Percentiles rank a stretch among this genome's conserved stretches.
Conservation (phyloP, 345 rosid genomes). For the Microthlaspi erraticum region DNA sequence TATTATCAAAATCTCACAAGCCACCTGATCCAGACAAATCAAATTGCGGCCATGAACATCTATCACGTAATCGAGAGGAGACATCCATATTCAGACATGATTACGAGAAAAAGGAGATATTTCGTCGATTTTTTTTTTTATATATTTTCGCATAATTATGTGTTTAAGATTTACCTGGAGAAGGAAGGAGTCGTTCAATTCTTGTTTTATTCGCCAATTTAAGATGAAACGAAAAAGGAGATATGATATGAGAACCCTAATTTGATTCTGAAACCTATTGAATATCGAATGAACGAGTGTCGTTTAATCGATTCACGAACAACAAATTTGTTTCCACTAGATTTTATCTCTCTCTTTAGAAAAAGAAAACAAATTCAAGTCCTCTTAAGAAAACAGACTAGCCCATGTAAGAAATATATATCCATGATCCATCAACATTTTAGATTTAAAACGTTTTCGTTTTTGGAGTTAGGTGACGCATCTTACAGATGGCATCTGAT, state of each 20-base stretch:
- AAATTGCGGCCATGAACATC: background rate
- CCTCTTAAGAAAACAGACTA: background rate
- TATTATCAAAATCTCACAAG: background rate
- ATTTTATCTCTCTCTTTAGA: background rate
- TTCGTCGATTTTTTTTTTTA: background rate
- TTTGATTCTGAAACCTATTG: background rate
- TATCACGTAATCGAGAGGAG: background rate
- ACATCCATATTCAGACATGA: background rate
- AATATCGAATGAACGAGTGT: background rate
- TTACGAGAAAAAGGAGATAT: background rate
- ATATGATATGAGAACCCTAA: constrained; percentile 3
- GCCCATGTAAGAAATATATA: background rate
- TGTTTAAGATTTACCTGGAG: constrained; percentile 17
- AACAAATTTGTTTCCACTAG: background rate
- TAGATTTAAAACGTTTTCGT: constrained; percentile 2
- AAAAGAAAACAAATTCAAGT: background rate
- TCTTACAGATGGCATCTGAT: background rate
- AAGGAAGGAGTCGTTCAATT: background rate
- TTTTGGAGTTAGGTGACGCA: background rate
- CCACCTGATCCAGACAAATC: background rate
- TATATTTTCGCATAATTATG: background rate
- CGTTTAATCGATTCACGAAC: constrained; percentile 5
- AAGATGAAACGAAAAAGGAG: too few species aligned
- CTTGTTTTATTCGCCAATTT: background rate
- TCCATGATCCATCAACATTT: background rate